Percentiles rank a stretch among this genome's conserved stretches.
Conservation (phyloP, 2,329 filamentous ascomycete genomes). For the Leptographium flavum region DNA sequence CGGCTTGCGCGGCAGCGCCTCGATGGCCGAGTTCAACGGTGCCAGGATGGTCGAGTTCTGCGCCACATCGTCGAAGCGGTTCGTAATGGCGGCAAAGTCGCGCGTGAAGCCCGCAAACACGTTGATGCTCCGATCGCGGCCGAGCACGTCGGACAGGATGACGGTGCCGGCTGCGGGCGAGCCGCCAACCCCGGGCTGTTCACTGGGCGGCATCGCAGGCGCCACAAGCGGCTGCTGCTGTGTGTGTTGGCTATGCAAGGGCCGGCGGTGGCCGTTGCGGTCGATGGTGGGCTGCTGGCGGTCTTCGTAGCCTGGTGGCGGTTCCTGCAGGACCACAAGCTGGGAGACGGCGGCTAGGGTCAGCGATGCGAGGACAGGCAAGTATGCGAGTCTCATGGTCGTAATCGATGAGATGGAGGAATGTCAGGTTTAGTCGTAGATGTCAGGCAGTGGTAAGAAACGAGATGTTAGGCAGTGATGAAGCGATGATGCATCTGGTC, state of each 20-base stretch:
- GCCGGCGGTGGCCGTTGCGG: too few species aligned
- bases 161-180: slow-evolving; percentile 27
- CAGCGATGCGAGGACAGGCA: slow-evolving; percentile 8
- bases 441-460: too few species aligned
- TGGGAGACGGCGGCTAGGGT: slow-evolving; percentile 7
- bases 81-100: slow-evolving; percentile 54
- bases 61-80: slow-evolving; percentile 50
- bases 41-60: slow-evolving; percentile 76
- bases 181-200: neutral
- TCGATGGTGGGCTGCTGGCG: too few species aligned
- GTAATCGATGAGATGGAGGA: neutral
- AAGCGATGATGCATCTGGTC: too few species aligned
- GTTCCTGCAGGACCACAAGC: slow-evolving; percentile 5
- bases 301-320: neutral
- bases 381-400: slow-evolving; percentile 6
- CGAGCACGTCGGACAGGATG: slow-evolving; percentile 73
- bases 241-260: neutral
- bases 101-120: slow-evolving; percentile 73
- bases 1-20: slow-evolving; percentile 66
- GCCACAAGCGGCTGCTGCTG: slow-evolving; percentile 7
- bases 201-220: slow-evolving; percentile 12
- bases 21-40: slow-evolving; percentile 71
- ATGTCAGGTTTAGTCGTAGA: too few species aligned
- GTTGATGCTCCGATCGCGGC: slow-evolving; percentile 62
- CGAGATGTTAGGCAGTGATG: too few species aligned